These are phyloP conservation scores for Cryptosporidium sp. DNA, from an alignment of 169 alveolate species.

Conservation along the genomic window DNA sequence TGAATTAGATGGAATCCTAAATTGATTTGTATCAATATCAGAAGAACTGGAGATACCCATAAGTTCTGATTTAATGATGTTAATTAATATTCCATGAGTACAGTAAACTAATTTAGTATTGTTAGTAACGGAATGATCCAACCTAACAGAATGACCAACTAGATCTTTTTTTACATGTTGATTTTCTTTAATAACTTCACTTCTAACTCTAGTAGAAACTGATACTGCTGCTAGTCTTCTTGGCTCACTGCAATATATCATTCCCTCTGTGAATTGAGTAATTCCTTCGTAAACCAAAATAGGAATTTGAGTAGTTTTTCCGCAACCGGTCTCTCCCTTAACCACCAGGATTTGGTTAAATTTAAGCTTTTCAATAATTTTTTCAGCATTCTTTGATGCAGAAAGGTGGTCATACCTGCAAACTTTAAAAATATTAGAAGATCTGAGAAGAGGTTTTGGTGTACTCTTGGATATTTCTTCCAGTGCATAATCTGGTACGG, in stretches of 20 bases:
- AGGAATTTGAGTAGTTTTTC: constrained; percentile 92
- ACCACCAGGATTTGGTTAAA: constrained; percentile 15
- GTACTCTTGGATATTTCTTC: not conserved
- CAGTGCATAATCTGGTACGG: not conserved
- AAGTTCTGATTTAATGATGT: constrained; percentile 53
- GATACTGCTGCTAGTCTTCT: constrained; percentile 72
- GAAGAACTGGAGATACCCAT: not conserved
- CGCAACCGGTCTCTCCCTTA: constrained; percentile 93
- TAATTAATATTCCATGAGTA: constrained; percentile 73
- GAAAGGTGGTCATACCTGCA: constrained; percentile 28
- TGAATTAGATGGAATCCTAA: constrained; percentile 31
- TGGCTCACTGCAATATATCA: constrained; percentile 71
- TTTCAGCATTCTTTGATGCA: constrained; percentile 52
- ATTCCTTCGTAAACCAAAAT: constrained; percentile 64
- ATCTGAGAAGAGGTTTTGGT: not conserved
- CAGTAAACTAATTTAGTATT: constrained; percentile 73
- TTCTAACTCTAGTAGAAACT: constrained; percentile 38
- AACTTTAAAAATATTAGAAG: not conserved
- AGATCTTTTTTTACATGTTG: constrained; percentile 1
- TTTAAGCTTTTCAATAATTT: constrained; percentile 20
- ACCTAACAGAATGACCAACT: constrained; percentile 66
- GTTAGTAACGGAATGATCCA: constrained; percentile 36
- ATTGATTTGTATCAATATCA: not conserved
- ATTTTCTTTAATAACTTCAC: constrained; percentile 24
- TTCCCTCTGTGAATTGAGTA: constrained; percentile 36